phyloP scores from a whole-genome alignment of 805 yeast species.

The Pachysolen tannophilus region DNA sequence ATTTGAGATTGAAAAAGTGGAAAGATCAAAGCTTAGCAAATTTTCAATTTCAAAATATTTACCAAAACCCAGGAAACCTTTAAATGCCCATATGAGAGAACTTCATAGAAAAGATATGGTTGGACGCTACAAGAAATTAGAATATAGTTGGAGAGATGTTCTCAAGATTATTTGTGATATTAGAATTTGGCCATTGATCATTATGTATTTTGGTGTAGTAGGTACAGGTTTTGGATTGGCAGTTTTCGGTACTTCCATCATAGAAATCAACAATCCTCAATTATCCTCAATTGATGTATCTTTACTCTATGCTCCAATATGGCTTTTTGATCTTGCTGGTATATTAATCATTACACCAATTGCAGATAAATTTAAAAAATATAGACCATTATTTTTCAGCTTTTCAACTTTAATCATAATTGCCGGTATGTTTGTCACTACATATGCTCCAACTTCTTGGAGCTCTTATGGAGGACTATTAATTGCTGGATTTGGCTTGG shows the following conservation, averaged over 20 bases:
- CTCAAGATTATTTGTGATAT: constrained; percentile 46
- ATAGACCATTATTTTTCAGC: constrained; percentile 56
- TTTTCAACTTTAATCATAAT: constrained; percentile 61
- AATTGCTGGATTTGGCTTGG: constrained; percentile 80
- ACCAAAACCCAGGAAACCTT: constrained; percentile 29
- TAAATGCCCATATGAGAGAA: constrained; percentile 41
- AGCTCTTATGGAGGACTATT: constrained; percentile 70
- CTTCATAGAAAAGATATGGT: constrained; percentile 58
- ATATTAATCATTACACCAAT: constrained; percentile 71
- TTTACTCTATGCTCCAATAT: constrained; percentile 78
- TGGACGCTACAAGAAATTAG: constrained; percentile 33
- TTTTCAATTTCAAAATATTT: constrained; percentile 11
- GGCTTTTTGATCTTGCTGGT: constrained; percentile 79
- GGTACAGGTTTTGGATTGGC: constrained; percentile 88
- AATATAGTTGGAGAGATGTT: constrained; percentile 59
- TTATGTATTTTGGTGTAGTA: constrained; percentile 90
- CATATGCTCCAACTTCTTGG: constrained; percentile 72
- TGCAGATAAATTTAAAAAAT: constrained; percentile 58
- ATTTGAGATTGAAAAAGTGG: constrained; percentile 14
- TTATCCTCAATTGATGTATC: constrained; percentile 64
- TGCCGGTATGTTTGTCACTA: constrained; percentile 65
- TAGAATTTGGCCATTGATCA: constrained; percentile 70
- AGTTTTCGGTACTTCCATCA: constrained; percentile 76
- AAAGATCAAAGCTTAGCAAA: constrained; percentile 3
- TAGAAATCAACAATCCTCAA: constrained; percentile 52